Evolutionary conservation across 2,329 filamentous ascomycete species (phyloP).

Genomic region (Botrytis fragariae): DNA sequence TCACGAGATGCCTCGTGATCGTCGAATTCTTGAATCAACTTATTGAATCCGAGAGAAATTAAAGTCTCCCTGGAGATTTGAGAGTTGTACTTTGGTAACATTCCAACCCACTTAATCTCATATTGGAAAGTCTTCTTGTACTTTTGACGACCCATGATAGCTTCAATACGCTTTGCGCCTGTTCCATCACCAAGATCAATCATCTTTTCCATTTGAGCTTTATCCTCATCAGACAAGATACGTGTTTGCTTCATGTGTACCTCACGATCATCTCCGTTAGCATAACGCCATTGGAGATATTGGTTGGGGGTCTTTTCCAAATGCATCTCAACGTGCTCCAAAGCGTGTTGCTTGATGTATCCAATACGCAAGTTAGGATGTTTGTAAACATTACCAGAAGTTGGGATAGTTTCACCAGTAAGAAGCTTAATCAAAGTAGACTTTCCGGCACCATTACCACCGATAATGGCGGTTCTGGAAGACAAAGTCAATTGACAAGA

Average conservation of each 20-base stretch:
- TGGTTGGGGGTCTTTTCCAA: constrained; percentile 99
- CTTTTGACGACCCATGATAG: constrained; percentile 93
- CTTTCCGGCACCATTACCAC: constrained; percentile 96
- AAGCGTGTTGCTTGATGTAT: constrained; percentile 98
- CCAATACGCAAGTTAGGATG: constrained; percentile 98
- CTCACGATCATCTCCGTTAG: constrained; percentile 94
- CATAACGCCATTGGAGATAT: constrained; percentile 98
- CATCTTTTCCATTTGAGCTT: constrained; percentile 85
- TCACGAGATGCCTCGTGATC: constrained; percentile 98
- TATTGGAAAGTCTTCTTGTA: constrained; percentile 99
- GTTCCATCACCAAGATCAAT: constrained; percentile 83
- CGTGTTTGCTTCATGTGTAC: constrained; percentile 98
- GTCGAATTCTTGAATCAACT: constrained; percentile 96
- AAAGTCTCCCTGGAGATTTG: constrained; percentile 93
- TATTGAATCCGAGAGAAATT: constrained; percentile 79
- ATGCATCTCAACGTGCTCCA: constrained; percentile 99
- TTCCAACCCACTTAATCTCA: constrained; percentile 89
- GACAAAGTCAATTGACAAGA: constrained; percentile 86
- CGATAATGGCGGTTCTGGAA: constrained; percentile 93
- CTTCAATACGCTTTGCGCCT: constrained; percentile 73
- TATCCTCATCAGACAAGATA: constrained; percentile 79
- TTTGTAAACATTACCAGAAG: constrained; percentile 86
- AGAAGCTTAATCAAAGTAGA: constrained; percentile 97
- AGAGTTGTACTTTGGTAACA: constrained; percentile 89
- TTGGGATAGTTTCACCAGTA: constrained; percentile 86